Base-by-base conservation (phyloP, 2,329 filamentous ascomycete genomes). In the Emergomyces pasteurianus region DNA sequence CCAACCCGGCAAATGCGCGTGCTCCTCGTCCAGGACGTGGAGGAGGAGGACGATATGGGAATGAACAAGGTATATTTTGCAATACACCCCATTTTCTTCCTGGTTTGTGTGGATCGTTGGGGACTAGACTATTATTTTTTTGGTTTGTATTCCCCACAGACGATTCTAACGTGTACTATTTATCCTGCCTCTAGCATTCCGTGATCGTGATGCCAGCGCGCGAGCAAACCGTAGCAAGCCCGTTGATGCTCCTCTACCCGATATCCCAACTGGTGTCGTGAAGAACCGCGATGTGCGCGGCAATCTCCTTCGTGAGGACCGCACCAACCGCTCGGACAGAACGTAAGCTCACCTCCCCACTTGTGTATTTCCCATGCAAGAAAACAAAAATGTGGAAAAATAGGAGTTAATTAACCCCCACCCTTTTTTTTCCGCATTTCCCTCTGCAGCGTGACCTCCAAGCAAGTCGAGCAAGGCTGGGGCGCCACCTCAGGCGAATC, bases 201-300 rank as follows among this genome's bases (percentile, higher is more conserved):
- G 89, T 75, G 90, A 96, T 80, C 89, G 89, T 74, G 85, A 84
- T 73, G 90, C 87, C 73, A 92, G 91, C 69, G 82, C 85, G 73
- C 82, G 84, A 72, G 87, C 83, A 82, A 96, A 96, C 85, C 89
- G 90, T 71, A 82, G 81, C 75, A 89, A 89, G 78, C 80, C 87
- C 68, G 87, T 84, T 63, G 90, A 92, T 63, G 89, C 92, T 75
- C 78, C 83, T 61, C 53, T 43, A 38, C 56, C 42, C 14, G 47
- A 64, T 73, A 75, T 72, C 82, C 84, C 67, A 64, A 64, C 58
- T 68, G 72, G 60, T 70, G 74, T 64, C 74, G 79, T 68, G 75
- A 77, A 66, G 65, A 65, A 74, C 75, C 66, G 81, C 68, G 84
- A 81, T 68, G 85, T 86, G 68, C 84, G 86, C 72, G 83, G 79